Evolutionary conservation across 83 land plant genomes (phyloP), one percentile per base, ranked within the genome.

Genomic region (Diphasiastrum complanatum): DNA sequence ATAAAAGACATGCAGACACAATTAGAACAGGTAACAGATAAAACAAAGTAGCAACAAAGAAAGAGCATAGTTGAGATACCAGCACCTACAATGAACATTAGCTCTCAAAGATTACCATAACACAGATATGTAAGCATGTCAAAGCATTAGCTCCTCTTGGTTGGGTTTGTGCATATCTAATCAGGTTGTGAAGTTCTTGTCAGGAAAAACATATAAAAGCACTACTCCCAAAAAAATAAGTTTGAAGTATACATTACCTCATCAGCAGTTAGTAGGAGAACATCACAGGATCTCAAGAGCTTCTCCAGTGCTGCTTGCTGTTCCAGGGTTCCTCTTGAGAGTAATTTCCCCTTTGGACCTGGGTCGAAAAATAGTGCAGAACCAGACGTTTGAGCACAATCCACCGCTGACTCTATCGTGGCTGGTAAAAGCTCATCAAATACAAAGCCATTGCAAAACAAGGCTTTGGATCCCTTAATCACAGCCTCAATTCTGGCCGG

Each of bases 301-400:
- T 63, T 58, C 16, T 66, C 29, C 48, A 89, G 82, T 31, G 85
- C 76, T 23, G 27, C 51, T 63, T 69, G 75, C 45, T 82, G 68
- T 50, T 72, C 80, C 61, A 62, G 57, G 31, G 76, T 67, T 16
- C 91, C 87, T 26, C 18, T 14, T 4, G 46, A 61, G 45, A 85
- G 82, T 36, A 80, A 68, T 64, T 73, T 72, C 52, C 81, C 87
- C 12, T 91, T 83, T 31, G 96, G 96, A 16, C 96, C 96, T 64
- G 96, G 96, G 76, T 89, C 96, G 76, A 89, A 89, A 61, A 85
- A 85, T 1, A 83, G 63, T 24, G 86, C 74, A 36, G 83, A 78
- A 19, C 91, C 91, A 54, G 83, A 82, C 58, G 67, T 68, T 22
- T 72, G 64, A 5, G 96, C 96, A 72, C 75, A 85, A 1, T 82